Conservation (phyloP, 2,329 filamentous ascomycete genomes). For the Penicillium rolfsii region DNA sequence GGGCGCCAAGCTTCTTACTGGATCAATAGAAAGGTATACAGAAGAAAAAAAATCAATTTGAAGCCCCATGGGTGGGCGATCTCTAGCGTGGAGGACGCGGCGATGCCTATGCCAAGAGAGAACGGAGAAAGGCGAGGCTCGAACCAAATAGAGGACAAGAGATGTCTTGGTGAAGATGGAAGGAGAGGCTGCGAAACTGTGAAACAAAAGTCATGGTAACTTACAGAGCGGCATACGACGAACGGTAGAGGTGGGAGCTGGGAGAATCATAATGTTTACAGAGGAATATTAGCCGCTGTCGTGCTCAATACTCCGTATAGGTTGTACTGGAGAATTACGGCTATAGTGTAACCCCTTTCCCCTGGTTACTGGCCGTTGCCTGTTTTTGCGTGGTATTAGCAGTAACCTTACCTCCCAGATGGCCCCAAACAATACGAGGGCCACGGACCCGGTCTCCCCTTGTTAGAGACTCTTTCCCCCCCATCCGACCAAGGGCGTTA, state of each 20-base stretch:
- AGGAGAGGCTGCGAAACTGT: slow-evolving; percentile 4
- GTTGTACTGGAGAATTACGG: not conserved
- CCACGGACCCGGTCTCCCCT: not conserved
- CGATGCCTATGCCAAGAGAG: slow-evolving; percentile 10
- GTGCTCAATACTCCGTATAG: not conserved
- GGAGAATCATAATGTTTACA: not conserved
- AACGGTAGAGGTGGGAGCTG: not conserved
- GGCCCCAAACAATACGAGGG: not conserved
- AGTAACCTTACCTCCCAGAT: not conserved
- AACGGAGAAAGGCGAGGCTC: slow-evolving; percentile 6
- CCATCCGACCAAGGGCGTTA: no score
- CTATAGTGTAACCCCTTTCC: not conserved
- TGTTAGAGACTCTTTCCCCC: no score
- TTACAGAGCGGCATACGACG: not conserved
- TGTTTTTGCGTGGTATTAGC: not conserved
- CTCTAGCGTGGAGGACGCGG: slow-evolving; percentile 9
- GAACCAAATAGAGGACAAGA: not conserved
- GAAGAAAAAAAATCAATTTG: slow-evolving; percentile 14
- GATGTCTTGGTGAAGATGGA: not conserved
- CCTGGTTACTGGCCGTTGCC: not conserved
- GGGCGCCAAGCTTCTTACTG: slow-evolving; percentile 27
- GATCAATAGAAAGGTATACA: slow-evolving; percentile 34
- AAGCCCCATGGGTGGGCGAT: slow-evolving; percentile 1
- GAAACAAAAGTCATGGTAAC: not conserved
- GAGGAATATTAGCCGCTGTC: not conserved